Base-by-base conservation (phyloP, 2,329 filamentous ascomycete species). In the Colletotrichum aenigma region DNA sequence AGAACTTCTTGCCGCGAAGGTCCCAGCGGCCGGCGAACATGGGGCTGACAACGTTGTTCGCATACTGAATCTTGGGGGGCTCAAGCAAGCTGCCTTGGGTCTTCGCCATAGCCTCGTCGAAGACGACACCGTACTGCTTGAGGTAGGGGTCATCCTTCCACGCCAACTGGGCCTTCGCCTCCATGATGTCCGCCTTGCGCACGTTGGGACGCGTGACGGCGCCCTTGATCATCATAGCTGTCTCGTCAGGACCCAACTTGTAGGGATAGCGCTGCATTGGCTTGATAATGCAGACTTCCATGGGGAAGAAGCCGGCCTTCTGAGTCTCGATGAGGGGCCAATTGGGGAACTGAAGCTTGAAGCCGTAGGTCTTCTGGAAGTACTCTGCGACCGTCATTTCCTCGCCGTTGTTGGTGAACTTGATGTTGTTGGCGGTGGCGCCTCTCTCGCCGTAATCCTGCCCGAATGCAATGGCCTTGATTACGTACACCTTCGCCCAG, bases 211-310 rank as follows among this genome's bases (percentile, higher is more conserved):
- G 90, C 7, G 94, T 95, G 6, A 98, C 96, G 0, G 96, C 96
- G 80, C 96, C 95, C 83, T 94, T 96, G 87, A 99, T 98, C 97
- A 99, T 99, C 7, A 90, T 86, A 0, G 93, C 87, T 0, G 96
- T 98, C 85, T 98, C 89, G 0, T 85, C 82, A 0, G 89, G 87
- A 69, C 89, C 89, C 2, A 94, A 82, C 83, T 94, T 94, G 85
- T 87, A 93, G 0, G 87, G 86, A 78, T 93, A 94, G 0, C 90
- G 87, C 81, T 94, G 92, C 81, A 91, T 88, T 0, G 86, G 83
- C 43, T 87, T 80, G 8, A 92, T 78, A 10, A 85, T 84, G 70
- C 90, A 91, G 5, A 92, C 82, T 78, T 94, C 93, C 85, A 94
- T 89, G 0, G 93, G 93, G 77, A 93, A 92, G 5, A 85, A 83